A percentile compares a stretch with the other conserved stretches of the same genome.
Conservation (phyloP, 2,329 filamentous ascomycete species). For the Elsinoe australis region DNA sequence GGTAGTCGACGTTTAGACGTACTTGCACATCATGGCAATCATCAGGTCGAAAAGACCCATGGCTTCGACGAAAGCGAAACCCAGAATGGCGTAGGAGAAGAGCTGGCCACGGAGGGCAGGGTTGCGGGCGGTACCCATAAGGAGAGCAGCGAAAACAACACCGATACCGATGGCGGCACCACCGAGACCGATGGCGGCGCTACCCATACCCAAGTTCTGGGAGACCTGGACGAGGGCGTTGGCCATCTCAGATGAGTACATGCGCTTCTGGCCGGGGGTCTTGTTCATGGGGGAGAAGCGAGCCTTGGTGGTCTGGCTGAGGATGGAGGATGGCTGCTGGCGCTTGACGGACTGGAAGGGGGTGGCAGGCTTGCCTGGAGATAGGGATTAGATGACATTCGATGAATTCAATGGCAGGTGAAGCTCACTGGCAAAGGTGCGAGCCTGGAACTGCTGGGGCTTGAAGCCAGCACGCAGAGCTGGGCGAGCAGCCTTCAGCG, state of each 20-base stretch:
- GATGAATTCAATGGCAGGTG: conserved; percentile 12
- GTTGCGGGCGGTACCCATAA: conserved; percentile 88
- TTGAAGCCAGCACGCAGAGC: conserved; percentile 54
- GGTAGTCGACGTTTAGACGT: conserved; percentile 35
- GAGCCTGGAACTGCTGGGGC: conserved; percentile 53
- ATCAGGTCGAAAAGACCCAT: conserved; percentile 84
- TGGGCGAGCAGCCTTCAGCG: conserved; percentile 70
- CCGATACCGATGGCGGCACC: conserved; percentile 84
- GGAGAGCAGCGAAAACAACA: conserved; percentile 84
- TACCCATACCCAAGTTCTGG: conserved; percentile 84
- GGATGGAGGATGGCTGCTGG: conserved; percentile 54
- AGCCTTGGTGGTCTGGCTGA: conserved; percentile 41
- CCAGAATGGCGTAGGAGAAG: conserved; percentile 91
- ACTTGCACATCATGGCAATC: conserved; percentile 87
- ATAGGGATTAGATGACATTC: conserved; percentile 19
- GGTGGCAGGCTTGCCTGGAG: conserved; percentile 37
- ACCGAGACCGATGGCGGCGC: conserved; percentile 77
- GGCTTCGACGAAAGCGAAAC: conserved; percentile 92
- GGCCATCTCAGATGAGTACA: conserved; percentile 83
- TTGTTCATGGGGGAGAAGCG: conserved; percentile 23
- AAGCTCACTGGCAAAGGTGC: conserved; percentile 65
- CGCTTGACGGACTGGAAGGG: conserved; percentile 70
- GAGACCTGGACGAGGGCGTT: conserved; percentile 83
- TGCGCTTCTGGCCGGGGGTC: conserved; percentile 49
- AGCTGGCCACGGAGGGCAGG: conserved; percentile 89